Percentiles rank a stretch among this genome's conserved stretches.
These are phyloP conservation scores for Poa annua DNA, from an alignment of 176 grass and related monocot genomes.

Conservation along the genomic window DNA sequence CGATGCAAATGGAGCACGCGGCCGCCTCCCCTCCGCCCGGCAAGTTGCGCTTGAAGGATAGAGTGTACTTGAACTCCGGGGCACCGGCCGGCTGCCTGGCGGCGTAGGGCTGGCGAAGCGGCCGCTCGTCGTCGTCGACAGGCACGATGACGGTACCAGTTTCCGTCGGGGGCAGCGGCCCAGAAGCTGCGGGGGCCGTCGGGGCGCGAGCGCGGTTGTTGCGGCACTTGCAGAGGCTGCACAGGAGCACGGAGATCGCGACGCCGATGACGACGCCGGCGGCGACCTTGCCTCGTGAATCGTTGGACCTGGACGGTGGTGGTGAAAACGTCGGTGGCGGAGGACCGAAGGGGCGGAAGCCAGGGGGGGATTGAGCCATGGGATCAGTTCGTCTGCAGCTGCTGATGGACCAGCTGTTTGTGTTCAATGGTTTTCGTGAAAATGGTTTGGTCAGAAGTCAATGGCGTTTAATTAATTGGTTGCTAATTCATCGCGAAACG, in stretches of 20 bases:
- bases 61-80: constrained; percentile 39
- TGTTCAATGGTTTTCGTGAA: not conserved
- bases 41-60: constrained; percentile 25
- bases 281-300: not conserved
- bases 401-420: not conserved
- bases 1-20: constrained; percentile 54
- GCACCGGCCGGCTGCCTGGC: not conserved
- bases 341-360: too few relatives aligned
- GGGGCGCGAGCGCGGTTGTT: not conserved
- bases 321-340: too few relatives aligned
- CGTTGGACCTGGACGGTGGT: too few relatives aligned
- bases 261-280: not conserved
- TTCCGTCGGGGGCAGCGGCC: not conserved
- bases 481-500: not conserved
- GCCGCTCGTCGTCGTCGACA: not conserved
- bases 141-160: not conserved
- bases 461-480: too few relatives aligned
- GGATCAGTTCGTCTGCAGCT: not conserved
- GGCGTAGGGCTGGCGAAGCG: not conserved
- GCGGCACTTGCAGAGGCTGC: constrained; percentile 22
- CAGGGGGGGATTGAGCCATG: not conserved
- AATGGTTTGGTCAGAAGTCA: too few relatives aligned
- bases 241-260: not conserved
- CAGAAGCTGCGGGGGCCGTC: not conserved
- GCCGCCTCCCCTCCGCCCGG: not conserved